Percentiles rank a stretch among this genome's conserved stretches.
Evolutionary conservation across 345 rosid species (phyloP).

Genomic region (Turnera subulata): DNA sequence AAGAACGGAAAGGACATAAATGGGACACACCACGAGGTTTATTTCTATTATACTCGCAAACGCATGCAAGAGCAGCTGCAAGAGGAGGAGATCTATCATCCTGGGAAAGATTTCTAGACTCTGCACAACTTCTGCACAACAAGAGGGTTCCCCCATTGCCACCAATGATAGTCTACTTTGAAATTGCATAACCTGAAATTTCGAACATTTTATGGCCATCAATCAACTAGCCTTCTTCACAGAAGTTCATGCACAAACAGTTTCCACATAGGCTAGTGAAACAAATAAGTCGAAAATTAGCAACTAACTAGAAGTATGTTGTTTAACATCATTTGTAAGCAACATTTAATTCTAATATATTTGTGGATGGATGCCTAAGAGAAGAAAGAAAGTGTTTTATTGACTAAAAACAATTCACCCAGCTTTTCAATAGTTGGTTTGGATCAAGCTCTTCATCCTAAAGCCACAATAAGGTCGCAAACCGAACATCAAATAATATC

Average conservation of each 20-base stretch:
- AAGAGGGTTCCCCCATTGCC: constrained; percentile 56
- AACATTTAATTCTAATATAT: background rate
- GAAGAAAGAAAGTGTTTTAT: too few relatives aligned
- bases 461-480: constrained; percentile 16
- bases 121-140: constrained; percentile 35
- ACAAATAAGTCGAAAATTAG: background rate
- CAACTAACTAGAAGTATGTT: background rate
- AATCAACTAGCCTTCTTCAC: background rate
- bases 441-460: constrained; percentile 42
- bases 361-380: background rate
- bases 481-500: too few relatives aligned
- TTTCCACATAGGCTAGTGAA: background rate
- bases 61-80: constrained; percentile 61
- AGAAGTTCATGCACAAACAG: too few relatives aligned
- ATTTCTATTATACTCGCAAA: constrained; percentile 66
- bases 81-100: constrained; percentile 1
- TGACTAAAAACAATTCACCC: constrained; percentile 39
- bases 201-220: constrained; percentile 13
- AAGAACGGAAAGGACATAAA: background rate
- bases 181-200: constrained; percentile 62
- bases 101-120: constrained; percentile 18
- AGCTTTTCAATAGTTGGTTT: constrained; percentile 48
- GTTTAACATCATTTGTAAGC: background rate
- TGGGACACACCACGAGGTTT: constrained; percentile 42
- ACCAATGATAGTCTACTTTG: constrained; percentile 58